Base-by-base conservation (phyloP, 2,329 filamentous ascomycete genomes). In the Stagonosporopsis rhizophila region DNA sequence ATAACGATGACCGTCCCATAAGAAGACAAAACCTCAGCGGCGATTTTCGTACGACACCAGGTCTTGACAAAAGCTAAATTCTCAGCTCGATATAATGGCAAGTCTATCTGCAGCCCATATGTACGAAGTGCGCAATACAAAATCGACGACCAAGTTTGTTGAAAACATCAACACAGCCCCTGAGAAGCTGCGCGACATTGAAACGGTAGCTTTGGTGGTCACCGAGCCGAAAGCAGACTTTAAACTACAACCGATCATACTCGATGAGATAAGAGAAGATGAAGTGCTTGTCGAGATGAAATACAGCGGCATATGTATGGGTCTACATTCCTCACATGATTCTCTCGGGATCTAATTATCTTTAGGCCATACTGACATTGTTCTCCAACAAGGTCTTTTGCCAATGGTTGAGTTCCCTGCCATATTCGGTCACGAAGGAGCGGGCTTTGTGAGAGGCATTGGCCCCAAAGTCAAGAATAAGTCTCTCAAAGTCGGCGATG, bases 211-310 rank as follows among this genome's bases (percentile, higher is more conserved):
- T 25, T 30, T 50, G 11, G 56, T 58, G 4, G 41, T 55, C 32
- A 46, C 38, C 11, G 35, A 51, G 34, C 35, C 56, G 22, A 48
- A 55, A 27, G 45, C 45, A 25, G 41, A 55, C 6, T 48, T 58
- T 19, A 41, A 55, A 23, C 23, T 55, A 37, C 51, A 58, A 37
- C 17, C 44, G 11, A 46, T 51, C 40, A 42, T 55, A 6, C 41
- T 58, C 7, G 51, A 55, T 48, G 51, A 51, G 23, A 52, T 54
- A 19, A 23, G 53, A 30, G 71, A 79, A 1, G 78, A 81, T 22
- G 83, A 85, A 66, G 70, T 83, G 2, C 72, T 84, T 4, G 77
- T 85, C 3, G 79, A 83, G 44, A 80, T 85, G 60, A 75, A 83
- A 1, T 81, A 81, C 0, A 79, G 79, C 0, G 82, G 83, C 0